Base-by-base conservation (phyloP, 2,329 filamentous ascomycete genomes). In the Colletotrichum destructivum region DNA sequence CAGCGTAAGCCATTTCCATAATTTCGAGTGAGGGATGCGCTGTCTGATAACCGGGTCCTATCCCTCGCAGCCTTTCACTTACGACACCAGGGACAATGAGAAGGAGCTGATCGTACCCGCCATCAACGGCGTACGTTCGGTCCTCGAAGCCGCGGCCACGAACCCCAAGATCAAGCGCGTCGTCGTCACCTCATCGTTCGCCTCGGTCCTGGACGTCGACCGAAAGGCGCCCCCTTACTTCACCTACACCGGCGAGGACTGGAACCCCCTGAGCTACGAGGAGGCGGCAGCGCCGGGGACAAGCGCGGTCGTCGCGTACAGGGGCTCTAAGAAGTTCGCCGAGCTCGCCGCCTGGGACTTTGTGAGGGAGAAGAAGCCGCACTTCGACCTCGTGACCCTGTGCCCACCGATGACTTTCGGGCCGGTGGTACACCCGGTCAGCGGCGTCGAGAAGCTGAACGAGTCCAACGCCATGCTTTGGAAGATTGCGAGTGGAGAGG, bases 131-230 rank as follows among this genome's bases (percentile, higher is more conserved):
- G 83, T 85, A 2, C 79, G 77, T 4, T 80, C 83, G 0, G 79
- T 87, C 21, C 75, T 87, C 11, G 77, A 78, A 6, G 82, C 82
- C 1, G 74, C 78, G 0, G 75, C 77, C 6, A 52, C 70, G 4
- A 74, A 72, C 38, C 67, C 74, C 0, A 72, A 62, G 1, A 75
- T 82, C 42, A 76, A 73, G 15, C 79, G 80, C 7, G 54, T 84
- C 46, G 82, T 91, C 55, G 87, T 93, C 74, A 93, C 91, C 0
- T 92, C 90, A 3, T 92, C 90, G 2, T 93, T 93, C 75, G 91
- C 91, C n/a, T 84, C 90, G 0, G 91, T 93, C 21, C 76, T 92
- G 60, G 84, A 92, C 74, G 74, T 81, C 1, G 76, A 75, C 54
- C 85, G 86, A 66, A 85, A 85, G 31, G 82, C 80, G 35, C 83